Base-by-base conservation (phyloP, 208 protist species). In the Vickermania ingenoplastis region DNA sequence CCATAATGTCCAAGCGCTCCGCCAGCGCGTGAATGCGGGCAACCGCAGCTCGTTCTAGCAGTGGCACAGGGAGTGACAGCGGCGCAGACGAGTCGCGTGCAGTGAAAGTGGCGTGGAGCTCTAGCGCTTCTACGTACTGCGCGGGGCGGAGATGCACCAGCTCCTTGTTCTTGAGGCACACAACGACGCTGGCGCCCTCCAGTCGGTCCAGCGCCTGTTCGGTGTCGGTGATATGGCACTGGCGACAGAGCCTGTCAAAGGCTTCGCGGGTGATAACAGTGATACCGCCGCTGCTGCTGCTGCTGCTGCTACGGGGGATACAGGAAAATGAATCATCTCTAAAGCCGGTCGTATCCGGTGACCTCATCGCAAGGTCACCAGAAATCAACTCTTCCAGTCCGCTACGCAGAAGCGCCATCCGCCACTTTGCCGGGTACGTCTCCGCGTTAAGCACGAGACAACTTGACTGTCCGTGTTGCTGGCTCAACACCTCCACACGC, bases 121-220 rank as follows among this genome's bases (percentile, higher is more conserved):
- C n/a, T n/a, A n/a, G n/a, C n/a, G 73, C 73, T 22, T 82, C 66
- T 0, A 87, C 65, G 31, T 82, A 81, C 25, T 80, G 66, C 30
- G 72, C 77, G 0, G 86, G 82, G 0, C 78, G 73, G 22, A 92
- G 69, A 41, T 92, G 86, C 0, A 90, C 57, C 5, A 70, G 57
- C 36, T 22, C 17, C 0, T 81, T 81, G 22, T 61, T 67, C 29
- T 71, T 67, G 13, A 92, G 66, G 4, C 72, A 64, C 2, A 92
- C 75, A 21, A 89, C 75, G 0, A 75, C 57, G 1, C 69, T 81
- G 2, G 79, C 69, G 1, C 83, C 82, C 13, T 61, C 65, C 13
- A 92, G 57, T 7, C 72, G 53, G 2, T 31, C 11, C 24, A 89
- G 62, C 4, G 86, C 86, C 0, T 53, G 53, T 0, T 70, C 65